Percentiles rank a stretch among this genome's conserved stretches.
phyloP scores from a whole-genome alignment of 768 basidiomycete genomes.

The Boletus edulis region DNA sequence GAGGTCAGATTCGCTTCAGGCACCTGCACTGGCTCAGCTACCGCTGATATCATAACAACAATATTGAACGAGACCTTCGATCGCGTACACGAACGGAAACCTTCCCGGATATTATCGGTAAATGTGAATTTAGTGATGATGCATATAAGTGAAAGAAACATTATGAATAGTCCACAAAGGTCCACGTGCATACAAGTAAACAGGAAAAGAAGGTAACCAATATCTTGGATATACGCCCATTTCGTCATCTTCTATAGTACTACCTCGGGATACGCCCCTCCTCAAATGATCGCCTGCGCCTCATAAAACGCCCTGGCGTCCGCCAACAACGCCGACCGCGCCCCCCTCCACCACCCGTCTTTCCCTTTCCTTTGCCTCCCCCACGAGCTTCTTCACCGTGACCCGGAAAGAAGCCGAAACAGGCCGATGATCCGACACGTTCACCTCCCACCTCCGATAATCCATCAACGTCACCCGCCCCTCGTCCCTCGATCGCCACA shows the following conservation, averaged over 20 bases:
- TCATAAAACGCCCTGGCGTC: conserved; percentile 35
- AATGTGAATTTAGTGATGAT: not conserved
- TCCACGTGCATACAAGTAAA: not conserved
- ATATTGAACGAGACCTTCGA: too few relatives aligned
- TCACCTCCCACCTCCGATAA: conserved; percentile 82
- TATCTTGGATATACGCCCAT: not conserved
- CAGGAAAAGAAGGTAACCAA: not conserved
- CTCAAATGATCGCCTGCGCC: conserved; percentile 30
- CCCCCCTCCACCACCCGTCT: conserved; percentile 54
- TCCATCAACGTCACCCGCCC: conserved; percentile 61
- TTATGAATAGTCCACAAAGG: conserved; percentile 3
- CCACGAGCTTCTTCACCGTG: conserved; percentile 69
- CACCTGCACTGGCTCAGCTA: too few relatives aligned
- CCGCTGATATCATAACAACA: too few relatives aligned
- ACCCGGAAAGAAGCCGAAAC: conserved; percentile 77
- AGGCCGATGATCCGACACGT: conserved; percentile 89
- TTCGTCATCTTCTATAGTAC: too few relatives aligned
- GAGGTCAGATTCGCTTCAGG: not conserved
- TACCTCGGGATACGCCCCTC: too few relatives aligned
- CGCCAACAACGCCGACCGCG: conserved; percentile 31
- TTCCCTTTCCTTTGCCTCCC: conserved; percentile 53
- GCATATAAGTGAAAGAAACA: not conserved
- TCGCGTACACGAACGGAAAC: too few relatives aligned
- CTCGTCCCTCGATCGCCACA: conserved; percentile 65
- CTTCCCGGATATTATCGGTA: too few relatives aligned